Evolutionary conservation across 179 eudicot species (phyloP), one percentile per base, ranked within the genome.

Genomic region (Camellia oleifera): DNA sequence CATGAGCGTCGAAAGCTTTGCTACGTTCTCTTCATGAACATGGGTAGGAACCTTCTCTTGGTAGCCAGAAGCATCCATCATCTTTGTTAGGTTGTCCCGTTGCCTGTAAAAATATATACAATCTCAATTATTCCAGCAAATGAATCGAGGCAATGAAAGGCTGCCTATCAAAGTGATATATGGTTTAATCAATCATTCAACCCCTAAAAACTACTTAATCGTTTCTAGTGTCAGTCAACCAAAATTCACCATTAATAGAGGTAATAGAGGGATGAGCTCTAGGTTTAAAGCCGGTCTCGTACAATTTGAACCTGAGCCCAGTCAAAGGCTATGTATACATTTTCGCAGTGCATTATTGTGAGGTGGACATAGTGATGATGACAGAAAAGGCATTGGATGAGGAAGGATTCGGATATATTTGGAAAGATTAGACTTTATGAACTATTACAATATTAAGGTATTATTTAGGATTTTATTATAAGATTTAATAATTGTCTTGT

Each of bases 41-140:
- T 86, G 90, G 48, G 82, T 72, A 0, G 90, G 97, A 18, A 92
- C 94, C 84, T 94, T 95, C 79, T 92, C 97, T 69, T 83, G 83
- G 78, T 94, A 95, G 26, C 99, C 94, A 40, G 93, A 67, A 40
- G 92, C 92, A 70, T 73, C 86, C 94, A 88, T 94, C 86, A 45
- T 90, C 85, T 89, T 94, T 50, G 72, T 74, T 53, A 91, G 75
- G 56, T 53, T 78, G 65, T 91, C 92, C 54, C 58, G 32, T 77
- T 81, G 80, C 88, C 98, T 94, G 50, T 3, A 73, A 40, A 73
- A 73, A 18, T 23, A 32, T 32, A 32, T 32, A 18, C 12, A 3
- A 73, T 26, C 48, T 73, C 48, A 3, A 20, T 72, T 52, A 52
- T 71, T 18, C 74, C 15, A 50, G 73, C 9, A 0, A 50, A 71